Evolutionary conservation across 805 yeast genomes (phyloP), one percentile per base, ranked within the genome.

Genomic region (Saccharomycopsis lassenensis): DNA sequence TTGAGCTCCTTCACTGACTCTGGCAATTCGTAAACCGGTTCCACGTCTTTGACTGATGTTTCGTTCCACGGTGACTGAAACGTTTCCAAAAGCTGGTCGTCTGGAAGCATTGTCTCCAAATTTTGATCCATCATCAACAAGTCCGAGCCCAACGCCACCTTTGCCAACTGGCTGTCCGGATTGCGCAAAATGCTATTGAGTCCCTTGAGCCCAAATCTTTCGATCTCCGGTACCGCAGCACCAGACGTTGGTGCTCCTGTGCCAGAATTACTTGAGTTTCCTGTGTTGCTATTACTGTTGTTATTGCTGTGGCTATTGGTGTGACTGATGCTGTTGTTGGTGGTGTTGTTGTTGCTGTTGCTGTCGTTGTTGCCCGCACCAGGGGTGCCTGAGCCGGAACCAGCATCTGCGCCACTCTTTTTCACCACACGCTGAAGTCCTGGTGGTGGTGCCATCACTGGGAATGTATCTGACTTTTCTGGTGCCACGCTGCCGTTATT

Each of bases 51-150:
- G 49, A 93, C 68, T 6, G 91, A 74, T 1, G 95, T 82, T 52
- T 91, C 97, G 26, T 81, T 68, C 97, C 98, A 89, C 8, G 98
- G 98, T 2, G 94, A 81, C 17, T 93, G 78, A 51, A 89, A 74
- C 5, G 77, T 73, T 45, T 69, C 63, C 20, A 82, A 65, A 23
- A 82, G 55, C 37, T 68, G 64, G 15, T 54, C 58, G 31, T 50
- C 42, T 21, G 51, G 50, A n/a, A 40, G 22, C 37, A 46, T 57
- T 59, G 27, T 18, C 2, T 62, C 52, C 46, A 82, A 57, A 47
- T 78, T 77, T 28, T 81, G 58, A 1, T 89, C 91, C 23, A 77
- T 54, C 49, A 74, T 68, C 39, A 69, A 71, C 30, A 83, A 58
- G 51, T 85, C 94, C 19, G 76, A 74, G 7, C 94, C 94, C 38